phyloP scores from a whole-genome alignment of 2,329 filamentous ascomycete genomes.

The Aspergillus ochraceoroseus region DNA sequence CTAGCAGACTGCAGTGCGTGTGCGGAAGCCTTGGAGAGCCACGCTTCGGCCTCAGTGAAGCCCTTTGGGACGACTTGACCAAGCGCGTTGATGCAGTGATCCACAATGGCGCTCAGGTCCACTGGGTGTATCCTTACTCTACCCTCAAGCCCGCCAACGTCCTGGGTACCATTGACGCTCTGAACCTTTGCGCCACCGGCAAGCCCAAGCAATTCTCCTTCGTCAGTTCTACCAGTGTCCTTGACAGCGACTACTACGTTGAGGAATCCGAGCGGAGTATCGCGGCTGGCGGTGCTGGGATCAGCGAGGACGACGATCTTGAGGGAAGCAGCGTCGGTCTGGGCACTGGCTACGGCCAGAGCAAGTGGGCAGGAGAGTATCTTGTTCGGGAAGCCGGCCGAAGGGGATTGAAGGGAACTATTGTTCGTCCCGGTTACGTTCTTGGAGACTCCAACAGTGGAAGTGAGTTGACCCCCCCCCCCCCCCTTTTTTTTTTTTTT shows the following conservation, averaged over 20 bases:
- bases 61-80: slow-evolving; percentile 60
- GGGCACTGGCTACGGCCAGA: slow-evolving; percentile 83
- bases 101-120: slow-evolving; percentile 73
- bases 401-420: slow-evolving; percentile 67
- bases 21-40: slow-evolving; percentile 69
- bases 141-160: slow-evolving; percentile 71
- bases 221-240: slow-evolving; percentile 73
- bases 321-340: slow-evolving; percentile 70
- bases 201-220: slow-evolving; percentile 77
- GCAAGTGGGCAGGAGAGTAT: slow-evolving; percentile 74
- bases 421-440: slow-evolving; percentile 82
- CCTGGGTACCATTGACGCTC: slow-evolving; percentile 68
- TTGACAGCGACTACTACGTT: slow-evolving; percentile 79
- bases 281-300: slow-evolving; percentile 57
- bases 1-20: slow-evolving; percentile 59
- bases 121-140: slow-evolving; percentile 78
- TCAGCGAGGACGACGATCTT: slow-evolving; percentile 73
- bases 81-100: slow-evolving; percentile 66
- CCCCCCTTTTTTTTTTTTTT: not conserved
- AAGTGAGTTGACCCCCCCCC: slow-evolving; percentile 22
- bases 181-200: slow-evolving; percentile 69
- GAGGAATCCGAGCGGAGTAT: slow-evolving; percentile 62
- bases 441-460: slow-evolving; percentile 67
- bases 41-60: slow-evolving; percentile 64
- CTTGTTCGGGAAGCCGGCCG: slow-evolving; percentile 73